Percentiles rank a stretch among this genome's conserved stretches.
phyloP scores from a whole-genome alignment of 148 eudicot genomes.

The Diospyros lotus region DNA sequence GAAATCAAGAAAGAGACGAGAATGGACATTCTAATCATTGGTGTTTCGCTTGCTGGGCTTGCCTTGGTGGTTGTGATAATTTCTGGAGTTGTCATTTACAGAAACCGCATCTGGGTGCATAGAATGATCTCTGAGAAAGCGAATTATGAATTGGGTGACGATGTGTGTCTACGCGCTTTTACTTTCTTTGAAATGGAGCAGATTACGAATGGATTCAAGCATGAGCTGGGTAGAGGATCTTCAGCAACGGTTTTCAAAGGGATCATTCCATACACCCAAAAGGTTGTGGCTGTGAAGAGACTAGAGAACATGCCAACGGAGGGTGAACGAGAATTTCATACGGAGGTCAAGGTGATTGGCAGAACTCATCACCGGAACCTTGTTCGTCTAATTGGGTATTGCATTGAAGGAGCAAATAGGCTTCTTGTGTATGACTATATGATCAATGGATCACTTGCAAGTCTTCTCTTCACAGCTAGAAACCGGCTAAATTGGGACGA shows the following conservation, averaged over 20 bases:
- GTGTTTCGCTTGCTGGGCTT: no score
- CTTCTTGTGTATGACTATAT: conserved; percentile 13
- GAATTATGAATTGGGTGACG: no score
- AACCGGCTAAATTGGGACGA: neutral
- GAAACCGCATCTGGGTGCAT: no score
- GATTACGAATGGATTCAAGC: no score
- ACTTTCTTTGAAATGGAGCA: no score
- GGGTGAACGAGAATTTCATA: neutral
- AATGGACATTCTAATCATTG: no score
- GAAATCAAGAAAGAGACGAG: no score
- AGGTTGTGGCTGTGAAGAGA: conserved; percentile 7
- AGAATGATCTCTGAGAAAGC: no score
- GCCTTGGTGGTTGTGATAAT: no score
- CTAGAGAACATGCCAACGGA: neutral
- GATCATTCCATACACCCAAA: neutral
- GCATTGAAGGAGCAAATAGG: conserved; percentile 12
- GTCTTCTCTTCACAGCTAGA: neutral
- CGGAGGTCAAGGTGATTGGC: conserved; percentile 10
- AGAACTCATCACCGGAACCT: conserved; percentile 10
- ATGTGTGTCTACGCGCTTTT: no score
- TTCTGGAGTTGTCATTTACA: no score
- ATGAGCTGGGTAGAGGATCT: conserved; percentile 13
- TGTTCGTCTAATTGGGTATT: conserved; percentile 2
- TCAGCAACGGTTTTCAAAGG: conserved; percentile 8
- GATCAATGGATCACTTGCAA: conserved; percentile 8